Conservation (phyloP, 208 protist genomes). For the Leptomonas seymouri region DNA sequence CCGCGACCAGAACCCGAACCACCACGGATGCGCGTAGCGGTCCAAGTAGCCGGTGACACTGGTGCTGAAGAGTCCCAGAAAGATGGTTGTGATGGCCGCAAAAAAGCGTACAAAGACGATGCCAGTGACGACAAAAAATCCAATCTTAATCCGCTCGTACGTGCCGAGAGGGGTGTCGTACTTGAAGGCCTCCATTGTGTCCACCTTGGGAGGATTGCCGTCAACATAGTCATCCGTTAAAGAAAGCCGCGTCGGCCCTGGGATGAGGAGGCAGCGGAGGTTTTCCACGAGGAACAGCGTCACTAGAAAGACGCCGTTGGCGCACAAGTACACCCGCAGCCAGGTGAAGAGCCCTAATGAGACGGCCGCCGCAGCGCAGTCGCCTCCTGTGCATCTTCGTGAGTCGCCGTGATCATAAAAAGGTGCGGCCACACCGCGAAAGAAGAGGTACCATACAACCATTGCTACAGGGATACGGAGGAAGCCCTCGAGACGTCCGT, state of each 20-base stretch:
- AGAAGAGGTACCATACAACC: slow-evolving; percentile 27
- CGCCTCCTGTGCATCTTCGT: neutral
- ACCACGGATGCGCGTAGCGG: slow-evolving; percentile 45
- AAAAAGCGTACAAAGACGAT: slow-evolving; percentile 59
- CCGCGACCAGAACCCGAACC: slow-evolving; percentile 52
- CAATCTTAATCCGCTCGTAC: slow-evolving; percentile 74
- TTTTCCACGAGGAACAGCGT: slow-evolving; percentile 50
- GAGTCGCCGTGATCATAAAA: slow-evolving; percentile 4
- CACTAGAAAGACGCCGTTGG: slow-evolving; percentile 24
- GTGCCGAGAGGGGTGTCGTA: slow-evolving; percentile 77
- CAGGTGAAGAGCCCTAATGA: slow-evolving; percentile 13
- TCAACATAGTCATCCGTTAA: slow-evolving; percentile 71
- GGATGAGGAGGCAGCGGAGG: slow-evolving; percentile 37
- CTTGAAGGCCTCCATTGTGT: slow-evolving; percentile 55
- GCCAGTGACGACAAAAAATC: slow-evolving; percentile 70
- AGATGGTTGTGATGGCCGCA: slow-evolving; percentile 33
- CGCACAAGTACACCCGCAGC: slow-evolving; percentile 19
- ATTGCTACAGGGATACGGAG: slow-evolving; percentile 25
- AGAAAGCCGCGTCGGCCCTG: slow-evolving; percentile 42
- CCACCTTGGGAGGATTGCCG: slow-evolving; percentile 50
- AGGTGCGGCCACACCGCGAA: slow-evolving; percentile 9
- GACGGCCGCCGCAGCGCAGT: neutral
- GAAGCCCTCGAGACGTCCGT: slow-evolving; percentile 19
- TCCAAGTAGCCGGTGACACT: slow-evolving; percentile 37
- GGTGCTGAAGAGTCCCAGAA: slow-evolving; percentile 45